phyloP scores from a whole-genome alignment of 2,329 filamentous ascomycete genomes.

The Periglandula ipomoeae region DNA sequence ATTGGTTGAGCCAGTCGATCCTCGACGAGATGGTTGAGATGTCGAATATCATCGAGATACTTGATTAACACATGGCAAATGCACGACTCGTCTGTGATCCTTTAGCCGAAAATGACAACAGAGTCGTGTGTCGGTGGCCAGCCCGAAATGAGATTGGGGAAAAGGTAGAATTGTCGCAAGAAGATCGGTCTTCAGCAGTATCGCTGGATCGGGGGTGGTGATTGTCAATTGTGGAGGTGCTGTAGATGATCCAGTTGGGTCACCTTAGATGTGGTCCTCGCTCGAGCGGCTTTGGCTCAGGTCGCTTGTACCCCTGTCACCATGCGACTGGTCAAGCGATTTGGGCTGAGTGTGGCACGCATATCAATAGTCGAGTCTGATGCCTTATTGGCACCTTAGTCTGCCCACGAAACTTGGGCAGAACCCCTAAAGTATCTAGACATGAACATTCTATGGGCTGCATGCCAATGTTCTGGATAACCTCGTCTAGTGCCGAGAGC shows the following conservation, averaged over 20 bases:
- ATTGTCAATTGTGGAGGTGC: neutral
- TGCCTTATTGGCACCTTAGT: slow-evolving; percentile 1
- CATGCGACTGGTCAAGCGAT: neutral
- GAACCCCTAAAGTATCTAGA: no score
- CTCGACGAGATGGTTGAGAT: slow-evolving; percentile 1
- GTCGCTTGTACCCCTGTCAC: neutral
- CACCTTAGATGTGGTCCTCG: neutral
- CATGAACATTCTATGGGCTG: no score
- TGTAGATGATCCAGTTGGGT: neutral
- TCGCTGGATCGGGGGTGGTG: neutral
- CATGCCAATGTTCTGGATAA: no score
- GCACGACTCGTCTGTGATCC: neutral
- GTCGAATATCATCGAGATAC: slow-evolving; percentile 4
- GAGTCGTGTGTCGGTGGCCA: neutral
- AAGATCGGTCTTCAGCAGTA: neutral
- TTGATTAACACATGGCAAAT: slow-evolving; percentile 4
- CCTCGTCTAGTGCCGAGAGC: no score
- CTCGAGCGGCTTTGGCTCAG: neutral
- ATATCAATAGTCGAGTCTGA: neutral
- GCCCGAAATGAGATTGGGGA: neutral
- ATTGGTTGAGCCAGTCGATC: neutral
- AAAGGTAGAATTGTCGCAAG: neutral
- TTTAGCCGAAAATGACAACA: neutral
- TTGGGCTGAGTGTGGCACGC: neutral
- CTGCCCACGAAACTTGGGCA: slow-evolving; percentile 19